Evolutionary conservation across 2,329 filamentous ascomycete genomes (phyloP).

Genomic region (Incumbomyces delicatus): DNA sequence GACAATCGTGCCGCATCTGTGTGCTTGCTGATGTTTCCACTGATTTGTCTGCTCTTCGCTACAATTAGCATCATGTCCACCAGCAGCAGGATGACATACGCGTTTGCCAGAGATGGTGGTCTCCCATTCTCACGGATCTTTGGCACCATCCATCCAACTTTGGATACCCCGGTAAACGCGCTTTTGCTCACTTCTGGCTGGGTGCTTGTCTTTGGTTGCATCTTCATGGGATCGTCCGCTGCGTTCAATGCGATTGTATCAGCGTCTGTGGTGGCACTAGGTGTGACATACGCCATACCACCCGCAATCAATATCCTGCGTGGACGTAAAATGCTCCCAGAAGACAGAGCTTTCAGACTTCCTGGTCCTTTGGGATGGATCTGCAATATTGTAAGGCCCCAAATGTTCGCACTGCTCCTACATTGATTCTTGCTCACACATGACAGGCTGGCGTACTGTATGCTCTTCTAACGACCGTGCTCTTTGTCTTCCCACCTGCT

Average conservation of each 20-base stretch:
- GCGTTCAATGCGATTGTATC: slow-evolving; percentile 65
- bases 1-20: slow-evolving; percentile 51
- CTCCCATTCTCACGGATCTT: slow-evolving; percentile 35
- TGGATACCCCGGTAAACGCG: slow-evolving; percentile 58
- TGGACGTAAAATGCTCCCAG: slow-evolving; percentile 55
- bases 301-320: slow-evolving; percentile 59
- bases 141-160: slow-evolving; percentile 49
- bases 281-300: slow-evolving; percentile 65
- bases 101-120: slow-evolving; percentile 37
- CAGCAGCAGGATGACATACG: slow-evolving; percentile 56
- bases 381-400: slow-evolving; percentile 41
- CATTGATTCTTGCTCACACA: slow-evolving; percentile 9
- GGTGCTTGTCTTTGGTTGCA: slow-evolving; percentile 58
- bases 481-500: slow-evolving; percentile 65
- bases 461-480: slow-evolving; percentile 59
- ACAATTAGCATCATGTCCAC: slow-evolving; percentile 57
- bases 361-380: slow-evolving; percentile 48
- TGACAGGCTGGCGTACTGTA: slow-evolving; percentile 49
- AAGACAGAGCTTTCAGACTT: slow-evolving; percentile 47
- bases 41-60: slow-evolving; percentile 38
- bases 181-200: slow-evolving; percentile 51
- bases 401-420: not conserved
- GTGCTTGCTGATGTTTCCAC: slow-evolving; percentile 49
- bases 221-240: slow-evolving; percentile 57
- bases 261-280: slow-evolving; percentile 61